phyloP scores from a whole-genome alignment of 148 eudicot species.

The Amaranthus palmeri region DNA sequence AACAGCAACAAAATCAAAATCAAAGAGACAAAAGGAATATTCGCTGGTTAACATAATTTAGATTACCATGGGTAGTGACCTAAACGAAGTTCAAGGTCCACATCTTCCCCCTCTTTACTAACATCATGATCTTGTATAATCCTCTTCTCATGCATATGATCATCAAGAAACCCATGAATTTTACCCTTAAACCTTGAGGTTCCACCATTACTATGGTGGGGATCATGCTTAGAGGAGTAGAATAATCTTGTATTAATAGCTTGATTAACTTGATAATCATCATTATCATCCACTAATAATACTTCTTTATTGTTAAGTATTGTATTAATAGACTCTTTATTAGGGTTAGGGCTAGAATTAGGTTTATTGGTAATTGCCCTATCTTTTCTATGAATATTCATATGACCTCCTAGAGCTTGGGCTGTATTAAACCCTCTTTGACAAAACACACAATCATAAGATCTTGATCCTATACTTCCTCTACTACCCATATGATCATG shows the following conservation, averaged over 20 bases:
- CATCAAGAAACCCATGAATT: background rate
- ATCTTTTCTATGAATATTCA: conserved; percentile 64
- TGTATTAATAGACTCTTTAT: background rate
- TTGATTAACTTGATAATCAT: conserved; percentile 13
- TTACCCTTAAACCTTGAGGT: conserved; percentile 8
- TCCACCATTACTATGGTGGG: background rate
- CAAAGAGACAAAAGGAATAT: background rate
- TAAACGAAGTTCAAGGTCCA: conserved; percentile 69
- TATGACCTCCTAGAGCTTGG: conserved; percentile 67
- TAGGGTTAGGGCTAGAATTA: background rate
- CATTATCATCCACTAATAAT: conserved; percentile 20
- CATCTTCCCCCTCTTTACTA: conserved; percentile 30
- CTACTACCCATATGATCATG: conserved; percentile 7
- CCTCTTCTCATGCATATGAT: conserved; percentile 14
- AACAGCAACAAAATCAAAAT: no score
- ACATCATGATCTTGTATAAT: conserved; percentile 15
- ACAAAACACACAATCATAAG: conserved; percentile 54
- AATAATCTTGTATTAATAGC: conserved; percentile 24
- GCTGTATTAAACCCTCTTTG: conserved; percentile 59
- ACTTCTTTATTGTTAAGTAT: conserved; percentile 18
- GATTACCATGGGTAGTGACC: conserved; percentile 47
- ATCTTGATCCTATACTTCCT: conserved; percentile 17
- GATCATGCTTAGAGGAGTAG: conserved; percentile 7
- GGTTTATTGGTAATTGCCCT: conserved; percentile 20
- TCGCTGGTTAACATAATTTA: background rate